Conservation (phyloP, 2,329 filamentous ascomycete species). For the Talaromyces sp. region DNA sequence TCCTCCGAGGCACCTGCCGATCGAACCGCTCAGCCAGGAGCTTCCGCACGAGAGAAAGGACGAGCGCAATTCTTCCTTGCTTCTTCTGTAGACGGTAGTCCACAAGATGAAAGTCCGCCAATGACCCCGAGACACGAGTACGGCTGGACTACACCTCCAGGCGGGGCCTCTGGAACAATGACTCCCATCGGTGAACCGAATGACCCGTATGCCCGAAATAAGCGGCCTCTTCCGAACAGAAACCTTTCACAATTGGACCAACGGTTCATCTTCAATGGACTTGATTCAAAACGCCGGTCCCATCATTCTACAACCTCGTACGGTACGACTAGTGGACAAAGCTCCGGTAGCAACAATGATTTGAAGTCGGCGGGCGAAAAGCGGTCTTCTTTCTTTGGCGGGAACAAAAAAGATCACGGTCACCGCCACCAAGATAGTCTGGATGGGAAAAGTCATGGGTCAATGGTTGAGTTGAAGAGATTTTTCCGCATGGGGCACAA, state of each 20-base stretch:
- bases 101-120: slow-evolving; percentile 61
- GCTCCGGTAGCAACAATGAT: slow-evolving; percentile 3
- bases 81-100: slow-evolving; percentile 50
- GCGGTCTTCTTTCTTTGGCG: slow-evolving; percentile 52
- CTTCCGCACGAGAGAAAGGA: slow-evolving; percentile 41
- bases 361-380: slow-evolving; percentile 41
- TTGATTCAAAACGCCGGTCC: slow-evolving; percentile 65
- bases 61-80: slow-evolving; percentile 56
- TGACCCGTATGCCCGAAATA: slow-evolving; percentile 82
- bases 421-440: slow-evolving; percentile 34
- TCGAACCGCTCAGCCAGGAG: slow-evolving; percentile 45
- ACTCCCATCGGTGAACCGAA: slow-evolving; percentile 76
- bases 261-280: slow-evolving; percentile 77
- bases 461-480: slow-evolving; percentile 93
- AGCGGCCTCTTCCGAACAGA: slow-evolving; percentile 66
- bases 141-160: slow-evolving; percentile 45
- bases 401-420: slow-evolving; percentile 49
- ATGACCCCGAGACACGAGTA: slow-evolving; percentile 52
- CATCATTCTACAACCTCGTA: slow-evolving; percentile 38
- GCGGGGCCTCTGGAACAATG: slow-evolving; percentile 66
- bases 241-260: slow-evolving; percentile 68
- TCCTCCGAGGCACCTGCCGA: slow-evolving; percentile 42
- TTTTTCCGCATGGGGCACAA: slow-evolving; percentile 80
- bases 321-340: background rate
- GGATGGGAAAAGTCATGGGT: slow-evolving; percentile 62